These are phyloP conservation scores for Paraleonurus japonicus DNA, from an alignment of 257 asterid species.

Conservation along the genomic window DNA sequence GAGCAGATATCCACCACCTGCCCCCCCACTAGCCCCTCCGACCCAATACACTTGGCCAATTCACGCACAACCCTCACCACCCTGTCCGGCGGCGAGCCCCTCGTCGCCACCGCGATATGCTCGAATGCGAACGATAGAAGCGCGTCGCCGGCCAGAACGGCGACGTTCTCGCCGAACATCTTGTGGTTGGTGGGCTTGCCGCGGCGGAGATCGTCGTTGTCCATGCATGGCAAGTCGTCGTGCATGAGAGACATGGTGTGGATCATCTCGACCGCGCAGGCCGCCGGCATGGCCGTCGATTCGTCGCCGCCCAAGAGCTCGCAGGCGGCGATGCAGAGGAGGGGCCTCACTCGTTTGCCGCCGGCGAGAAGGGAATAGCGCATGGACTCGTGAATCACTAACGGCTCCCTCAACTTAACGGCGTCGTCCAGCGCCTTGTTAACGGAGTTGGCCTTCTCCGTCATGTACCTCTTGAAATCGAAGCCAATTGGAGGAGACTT, in stretches of 20 bases:
- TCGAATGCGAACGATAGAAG: not conserved
- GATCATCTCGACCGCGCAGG: constrained; percentile 16
- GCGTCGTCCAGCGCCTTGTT: not conserved
- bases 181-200: constrained; percentile 11
- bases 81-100: not conserved
- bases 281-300: not conserved
- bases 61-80: not conserved
- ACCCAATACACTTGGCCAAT: not conserved
- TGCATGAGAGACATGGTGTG: constrained; percentile 12
- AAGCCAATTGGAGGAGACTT: not conserved
- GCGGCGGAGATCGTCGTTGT: constrained; percentile 11
- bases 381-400: not conserved
- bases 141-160: not conserved
- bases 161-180: constrained; percentile 2
- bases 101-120: not conserved
- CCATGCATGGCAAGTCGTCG: constrained; percentile 14
- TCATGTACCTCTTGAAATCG: not conserved
- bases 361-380: constrained; percentile 1
- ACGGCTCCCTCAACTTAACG: not conserved
- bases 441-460: not conserved
- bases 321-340: constrained; percentile 17
- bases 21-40: constrained; percentile 8
- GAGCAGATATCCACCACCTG: constrained; percentile 1
- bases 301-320: not conserved
- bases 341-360: not conserved